Evolutionary conservation across 2,329 filamentous ascomycete species (phyloP), one percentile per base, ranked within the genome.

Genomic region (Aspergillus sp.): DNA sequence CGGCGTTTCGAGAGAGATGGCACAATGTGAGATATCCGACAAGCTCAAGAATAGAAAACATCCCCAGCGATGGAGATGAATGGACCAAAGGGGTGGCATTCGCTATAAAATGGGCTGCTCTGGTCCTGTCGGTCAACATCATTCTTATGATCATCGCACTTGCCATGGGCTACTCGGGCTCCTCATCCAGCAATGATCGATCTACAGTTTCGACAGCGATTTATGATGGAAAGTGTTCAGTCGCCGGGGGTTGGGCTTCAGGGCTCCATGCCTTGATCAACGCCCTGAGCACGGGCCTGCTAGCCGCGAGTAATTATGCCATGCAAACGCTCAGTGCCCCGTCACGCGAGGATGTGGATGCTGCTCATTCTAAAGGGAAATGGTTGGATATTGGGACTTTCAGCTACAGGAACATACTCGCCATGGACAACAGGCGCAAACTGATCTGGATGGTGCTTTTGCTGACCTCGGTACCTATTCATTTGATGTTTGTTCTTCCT

Each of bases 241-340:
- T 52, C 1, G 36, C 61, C 1, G 62, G 54, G 12, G 39, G 55
- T 24, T 66, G 59, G 64, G 53, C 55, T 7, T 60, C 56, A 2
- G 60, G 65, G 12, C 55, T 81, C 0, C 81, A 84, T 67, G 64
- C 84, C 26, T 57, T 77, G 2, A 79, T 85, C 65, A 85, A 85
- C 68, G 57, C 75, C 1, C 68, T 83, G 32, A 76, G 77, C 31
- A 82, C 80, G 0, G 56, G 76, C 1, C 58, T 84, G 16, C 73
- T 84, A 0, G 74, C 75, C 1, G 79, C 79, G 4, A 80, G 78
- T 45, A 83, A 82, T 64, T 83, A 81, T 59, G 78, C 75, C 57
- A 84, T 84, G 80, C 83, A 85, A 60, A 73, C 79, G 20, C 68
- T 86, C 12, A 77, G 71, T 12, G 77, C 82, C 0, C 83, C 84